A percentile compares a stretch with the other conserved stretches of the same genome.
These are phyloP conservation scores for Penicillium roqueforti DNA, from an alignment of 495 filamentous ascomycete species.

Conservation along the genomic window DNA sequence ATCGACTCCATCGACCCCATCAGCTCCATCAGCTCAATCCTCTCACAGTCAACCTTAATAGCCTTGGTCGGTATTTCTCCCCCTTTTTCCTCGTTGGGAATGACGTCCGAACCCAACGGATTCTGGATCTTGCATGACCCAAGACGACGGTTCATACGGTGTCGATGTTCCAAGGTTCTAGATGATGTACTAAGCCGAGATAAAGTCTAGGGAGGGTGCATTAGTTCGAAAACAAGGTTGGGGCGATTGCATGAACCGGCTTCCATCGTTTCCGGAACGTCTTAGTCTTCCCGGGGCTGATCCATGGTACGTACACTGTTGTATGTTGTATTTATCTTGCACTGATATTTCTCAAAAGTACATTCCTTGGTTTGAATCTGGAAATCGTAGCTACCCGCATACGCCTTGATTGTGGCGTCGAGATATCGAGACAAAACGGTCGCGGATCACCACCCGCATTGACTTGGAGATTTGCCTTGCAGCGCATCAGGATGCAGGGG, in stretches of 20 bases:
- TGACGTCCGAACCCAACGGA: not conserved
- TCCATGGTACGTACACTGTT: too few species aligned
- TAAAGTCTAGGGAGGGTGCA: slow-evolving; percentile 34
- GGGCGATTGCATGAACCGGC: slow-evolving; percentile 29
- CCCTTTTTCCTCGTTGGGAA: slow-evolving; percentile 15
- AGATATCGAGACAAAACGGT: slow-evolving; percentile 2
- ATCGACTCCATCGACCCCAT: not conserved
- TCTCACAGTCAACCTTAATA: slow-evolving; percentile 11
- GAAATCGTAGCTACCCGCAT: not conserved
- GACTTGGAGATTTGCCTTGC: slow-evolving; percentile 2
- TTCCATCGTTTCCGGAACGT: slow-evolving; percentile 10
- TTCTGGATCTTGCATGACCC: slow-evolving; percentile 11
- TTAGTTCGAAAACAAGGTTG: slow-evolving; percentile 29
- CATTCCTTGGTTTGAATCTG: not conserved
- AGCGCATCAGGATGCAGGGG: slow-evolving; percentile 1
- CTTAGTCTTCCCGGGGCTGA: not conserved
- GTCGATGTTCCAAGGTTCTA: not conserved
- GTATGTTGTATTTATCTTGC: too few species aligned
- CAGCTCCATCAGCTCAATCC: not conserved
- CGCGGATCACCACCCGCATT: slow-evolving; percentile 1
- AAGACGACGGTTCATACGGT: slow-evolving; percentile 11
- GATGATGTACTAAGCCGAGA: slow-evolving; percentile 4
- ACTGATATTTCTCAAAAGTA: too few species aligned
- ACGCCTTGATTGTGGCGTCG: slow-evolving; percentile 1
- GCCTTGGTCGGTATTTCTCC: not conserved